Evolutionary conservation across 1,284 basidiomycete genomes (phyloP).

Genomic region (Cerioporus squamosus): DNA sequence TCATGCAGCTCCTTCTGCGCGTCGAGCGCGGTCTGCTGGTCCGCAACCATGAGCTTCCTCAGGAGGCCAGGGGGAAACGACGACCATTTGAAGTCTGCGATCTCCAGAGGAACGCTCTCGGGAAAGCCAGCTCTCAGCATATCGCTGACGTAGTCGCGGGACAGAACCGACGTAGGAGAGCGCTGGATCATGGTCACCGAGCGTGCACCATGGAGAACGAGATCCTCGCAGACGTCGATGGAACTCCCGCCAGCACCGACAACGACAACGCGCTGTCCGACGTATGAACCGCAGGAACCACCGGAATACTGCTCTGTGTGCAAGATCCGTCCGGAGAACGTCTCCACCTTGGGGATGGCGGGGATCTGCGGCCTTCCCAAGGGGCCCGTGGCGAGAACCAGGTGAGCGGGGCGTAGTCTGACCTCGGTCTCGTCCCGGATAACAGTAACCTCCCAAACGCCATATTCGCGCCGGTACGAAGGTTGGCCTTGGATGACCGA

Average conservation of each 20-base stretch:
- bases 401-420: slow-evolving; percentile 52
- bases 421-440: slow-evolving; percentile 43
- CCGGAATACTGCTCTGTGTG: slow-evolving; percentile 48
- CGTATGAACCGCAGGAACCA: slow-evolving; percentile 39
- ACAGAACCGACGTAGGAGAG: slow-evolving; percentile 31
- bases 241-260: slow-evolving; percentile 53
- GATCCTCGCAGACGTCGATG: slow-evolving; percentile 49
- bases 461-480: slow-evolving; percentile 40
- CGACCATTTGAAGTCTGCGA: slow-evolving; percentile 49
- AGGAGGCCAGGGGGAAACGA: slow-evolving; percentile 44
- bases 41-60: slow-evolving; percentile 32
- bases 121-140: slow-evolving; percentile 38
- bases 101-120: slow-evolving; percentile 43
- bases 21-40: slow-evolving; percentile 29
- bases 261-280: slow-evolving; percentile 51
- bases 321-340: slow-evolving; percentile 44
- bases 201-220: slow-evolving; percentile 41
- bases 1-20: slow-evolving; percentile 52
- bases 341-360: slow-evolving; percentile 40
- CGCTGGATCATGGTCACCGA: slow-evolving; percentile 37
- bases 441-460: slow-evolving; percentile 56
- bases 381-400: slow-evolving; percentile 61
- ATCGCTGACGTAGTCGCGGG: slow-evolving; percentile 32
- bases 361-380: slow-evolving; percentile 51
- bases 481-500: slow-evolving; percentile 40